These are phyloP conservation scores for Linnemannia zychae DNA, from an alignment of 192 early-diverging fungal species.

Conservation along the genomic window DNA sequence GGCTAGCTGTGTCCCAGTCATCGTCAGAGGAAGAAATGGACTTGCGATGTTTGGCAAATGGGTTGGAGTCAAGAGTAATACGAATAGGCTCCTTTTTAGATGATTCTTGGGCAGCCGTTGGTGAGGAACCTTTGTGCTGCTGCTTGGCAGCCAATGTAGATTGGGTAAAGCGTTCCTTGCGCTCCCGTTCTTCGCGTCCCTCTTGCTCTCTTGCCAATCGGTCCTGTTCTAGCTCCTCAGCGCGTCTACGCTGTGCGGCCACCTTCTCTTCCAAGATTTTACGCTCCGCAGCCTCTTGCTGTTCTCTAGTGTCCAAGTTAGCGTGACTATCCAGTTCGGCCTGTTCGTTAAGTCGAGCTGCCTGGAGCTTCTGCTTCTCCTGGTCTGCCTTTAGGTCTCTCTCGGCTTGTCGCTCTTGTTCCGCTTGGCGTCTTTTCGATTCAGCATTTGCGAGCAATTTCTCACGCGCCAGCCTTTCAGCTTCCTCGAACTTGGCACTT, in stretches of 20 bases:
- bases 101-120: neutral
- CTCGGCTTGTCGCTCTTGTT: constrained; percentile 56
- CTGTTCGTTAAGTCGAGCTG: neutral
- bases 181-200: constrained; percentile 43
- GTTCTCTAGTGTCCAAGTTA: constrained; percentile 5
- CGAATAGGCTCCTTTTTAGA: constrained; percentile 34
- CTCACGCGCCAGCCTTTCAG: constrained; percentile 55
- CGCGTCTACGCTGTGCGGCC: neutral
- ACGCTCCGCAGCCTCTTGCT: constrained; percentile 19
- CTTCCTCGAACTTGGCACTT: constrained; percentile 62
- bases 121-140: constrained; percentile 15
- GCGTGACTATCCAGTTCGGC: constrained; percentile 22
- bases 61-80: constrained; percentile 46
- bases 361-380: constrained; percentile 10
- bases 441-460: constrained; percentile 58
- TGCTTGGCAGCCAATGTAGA: constrained; percentile 39
- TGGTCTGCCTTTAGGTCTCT: constrained; percentile 29
- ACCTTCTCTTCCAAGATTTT: constrained; percentile 10
- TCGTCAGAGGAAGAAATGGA: constrained; percentile 48
- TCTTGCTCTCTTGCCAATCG: constrained; percentile 20
- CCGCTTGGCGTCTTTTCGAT: constrained; percentile 51
- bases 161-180: constrained; percentile 51
- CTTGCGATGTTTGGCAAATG: constrained; percentile 52
- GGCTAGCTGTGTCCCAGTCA: constrained; percentile 49
- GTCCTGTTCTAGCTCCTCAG: constrained; percentile 19